Conservation (phyloP, 2,329 filamentous ascomycete genomes). For the Xylaria sp. region DNA sequence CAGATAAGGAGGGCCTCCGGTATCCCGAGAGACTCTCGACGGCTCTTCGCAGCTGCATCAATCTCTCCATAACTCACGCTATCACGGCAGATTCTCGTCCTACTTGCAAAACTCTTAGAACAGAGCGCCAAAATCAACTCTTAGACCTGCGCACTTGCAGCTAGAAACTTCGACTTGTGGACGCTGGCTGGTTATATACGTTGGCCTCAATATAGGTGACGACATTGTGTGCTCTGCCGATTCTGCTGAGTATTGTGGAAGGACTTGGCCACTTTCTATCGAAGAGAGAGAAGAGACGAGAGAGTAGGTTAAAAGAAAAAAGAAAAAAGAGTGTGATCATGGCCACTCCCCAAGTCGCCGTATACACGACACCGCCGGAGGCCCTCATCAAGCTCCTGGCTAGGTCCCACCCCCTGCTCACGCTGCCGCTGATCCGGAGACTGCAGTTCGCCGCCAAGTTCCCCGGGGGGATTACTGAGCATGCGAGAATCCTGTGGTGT, state of each 20-base stretch:
- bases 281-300: neutral
- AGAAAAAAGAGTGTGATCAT: conserved; percentile 2
- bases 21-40: neutral
- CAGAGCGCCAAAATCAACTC: neutral
- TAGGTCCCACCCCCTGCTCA: conserved; percentile 64
- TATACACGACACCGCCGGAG: conserved; percentile 49
- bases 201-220: neutral
- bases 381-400: conserved; percentile 60
- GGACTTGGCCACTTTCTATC: neutral
- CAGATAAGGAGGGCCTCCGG: neutral
- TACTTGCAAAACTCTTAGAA: neutral
- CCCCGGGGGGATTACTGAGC: conserved; percentile 55
- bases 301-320: neutral
- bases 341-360: conserved; percentile 31
- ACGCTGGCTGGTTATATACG: neutral
- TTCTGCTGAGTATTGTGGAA: neutral
- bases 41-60: neutral
- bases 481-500: conserved; percentile 55
- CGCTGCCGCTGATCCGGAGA: conserved; percentile 70
- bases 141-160: neutral
- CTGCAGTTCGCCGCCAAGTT: conserved; percentile 66
- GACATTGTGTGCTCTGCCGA: neutral
- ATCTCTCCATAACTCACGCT: neutral
- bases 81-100: neutral
- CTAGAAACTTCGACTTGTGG: neutral